Evolutionary conservation across 345 rosid genomes (phyloP), one percentile per base, ranked within the genome.

Genomic region (Eucalyptus camaldulensis): DNA sequence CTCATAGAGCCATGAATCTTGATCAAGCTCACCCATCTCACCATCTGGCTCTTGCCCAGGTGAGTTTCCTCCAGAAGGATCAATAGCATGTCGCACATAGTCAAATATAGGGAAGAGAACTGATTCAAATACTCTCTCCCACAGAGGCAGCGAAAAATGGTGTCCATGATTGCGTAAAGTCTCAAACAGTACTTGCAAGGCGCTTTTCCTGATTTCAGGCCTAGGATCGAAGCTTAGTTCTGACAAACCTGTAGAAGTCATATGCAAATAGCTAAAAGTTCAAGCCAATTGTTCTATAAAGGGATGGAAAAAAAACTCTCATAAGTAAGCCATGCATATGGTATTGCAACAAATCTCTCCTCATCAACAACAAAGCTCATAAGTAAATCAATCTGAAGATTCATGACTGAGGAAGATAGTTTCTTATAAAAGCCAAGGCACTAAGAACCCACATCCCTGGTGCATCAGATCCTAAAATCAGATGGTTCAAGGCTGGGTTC

Each of bases 201-300:
- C 98, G 87, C 97, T 94, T 93, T 95, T 96, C 94, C 99, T 96
- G 92, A 98, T 97, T 89, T 98, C 99, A 88, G 99, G 97, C 92
- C 99, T 94, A 87, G 98, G 98, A 91, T 98, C 99, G 91, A 98
- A 97, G 93, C 99, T 98, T 89, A 98, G 99, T 92, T 98, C 99
- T 45, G 99, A 96, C 87, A 98, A 93, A 92, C 99, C 99, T 98
- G 98, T 90, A 92, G 40, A 89, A 69, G 43, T 24, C 83, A 76
- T 9, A 72, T 76, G 83, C 83, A 37, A 72, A 76, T 76, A 37
- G 45, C 47, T 76, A 37, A 90, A 86, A 89, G 47, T 76, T 44
- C 83, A 37, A 10, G 27, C 81, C 83, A 76, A 76, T 76, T 76
- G 81, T 22, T 33, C 81, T 37, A 76, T 37, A 76, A 37, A 76